phyloP scores from a whole-genome alignment of 2,329 filamentous ascomycete genomes.

The Diaporthe sp. region DNA sequence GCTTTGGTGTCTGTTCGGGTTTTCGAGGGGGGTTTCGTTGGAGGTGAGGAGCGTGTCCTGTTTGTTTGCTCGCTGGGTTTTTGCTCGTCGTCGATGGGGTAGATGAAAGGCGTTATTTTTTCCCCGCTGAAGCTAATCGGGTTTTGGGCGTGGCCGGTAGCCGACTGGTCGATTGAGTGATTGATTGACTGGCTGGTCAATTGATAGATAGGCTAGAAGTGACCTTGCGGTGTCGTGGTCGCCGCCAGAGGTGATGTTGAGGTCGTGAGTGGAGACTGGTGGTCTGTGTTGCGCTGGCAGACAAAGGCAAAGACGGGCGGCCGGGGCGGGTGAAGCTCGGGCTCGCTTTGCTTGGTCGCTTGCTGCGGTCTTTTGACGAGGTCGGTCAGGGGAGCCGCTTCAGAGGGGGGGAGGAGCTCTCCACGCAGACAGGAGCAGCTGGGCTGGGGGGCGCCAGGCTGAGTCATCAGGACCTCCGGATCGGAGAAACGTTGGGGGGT shows the following conservation, averaged over 20 bases:
- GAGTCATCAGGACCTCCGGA: conserved; percentile 16
- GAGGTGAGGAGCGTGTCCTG: background rate
- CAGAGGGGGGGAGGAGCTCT: conserved; percentile 8
- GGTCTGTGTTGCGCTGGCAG: conserved; percentile 29
- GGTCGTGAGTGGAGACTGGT: conserved; percentile 40
- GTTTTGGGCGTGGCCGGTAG: background rate
- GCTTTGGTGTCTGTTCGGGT: background rate
- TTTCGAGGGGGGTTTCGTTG: background rate
- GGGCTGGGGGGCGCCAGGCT: background rate
- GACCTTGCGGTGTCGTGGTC: conserved; percentile 11
- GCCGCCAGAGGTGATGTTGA: conserved; percentile 17
- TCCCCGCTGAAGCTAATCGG: background rate
- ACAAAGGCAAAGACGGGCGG: conserved; percentile 28
- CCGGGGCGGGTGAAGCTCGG: conserved; percentile 38
- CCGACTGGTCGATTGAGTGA: background rate
- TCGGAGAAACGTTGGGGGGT: conserved; percentile 38
- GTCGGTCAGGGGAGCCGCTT: conserved; percentile 11
- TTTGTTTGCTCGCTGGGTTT: background rate
- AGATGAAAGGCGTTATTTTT: background rate
- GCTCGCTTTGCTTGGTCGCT: conserved; percentile 3
- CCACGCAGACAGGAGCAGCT: conserved; percentile 8
- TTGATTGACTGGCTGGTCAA: background rate
- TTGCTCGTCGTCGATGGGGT: conserved; percentile 6
- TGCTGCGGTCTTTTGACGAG: conserved; percentile 35
- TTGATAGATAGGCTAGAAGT: background rate